Conservation (phyloP, 2,329 filamentous ascomycete genomes). For the Pseudohalonectria lignicola region DNA sequence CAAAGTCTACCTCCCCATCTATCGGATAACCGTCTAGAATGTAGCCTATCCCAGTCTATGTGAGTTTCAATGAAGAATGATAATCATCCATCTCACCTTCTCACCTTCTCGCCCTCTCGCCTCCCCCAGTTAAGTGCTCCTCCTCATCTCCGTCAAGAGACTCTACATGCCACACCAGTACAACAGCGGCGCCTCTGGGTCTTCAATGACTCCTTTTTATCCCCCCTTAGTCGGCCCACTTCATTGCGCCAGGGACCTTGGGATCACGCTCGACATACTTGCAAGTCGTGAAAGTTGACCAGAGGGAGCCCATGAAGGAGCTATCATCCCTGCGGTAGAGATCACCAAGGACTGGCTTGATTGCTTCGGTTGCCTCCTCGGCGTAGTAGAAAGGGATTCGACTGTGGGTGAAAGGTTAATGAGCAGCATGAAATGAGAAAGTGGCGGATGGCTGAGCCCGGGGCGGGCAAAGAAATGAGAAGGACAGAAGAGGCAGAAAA, state of each 20-base stretch:
- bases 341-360: conserved; percentile 42
- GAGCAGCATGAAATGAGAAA: not conserved
- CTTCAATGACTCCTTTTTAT: no score
- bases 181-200: no score
- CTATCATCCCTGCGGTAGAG: conserved; percentile 36
- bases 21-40: no score
- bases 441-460: not conserved
- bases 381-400: conserved; percentile 51
- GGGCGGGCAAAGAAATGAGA: not conserved
- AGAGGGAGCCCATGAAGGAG: conserved; percentile 32
- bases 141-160: no score
- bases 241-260: conserved; percentile 20
- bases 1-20: no score
- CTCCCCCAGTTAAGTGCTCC: no score
- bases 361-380: conserved; percentile 45
- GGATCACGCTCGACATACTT: conserved; percentile 33
- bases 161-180: no score
- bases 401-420: conserved; percentile 10
- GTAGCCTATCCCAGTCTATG: no score
- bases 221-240: conserved; percentile 22
- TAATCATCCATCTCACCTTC: no score
- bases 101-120: no score
- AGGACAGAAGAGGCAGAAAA: not conserved
- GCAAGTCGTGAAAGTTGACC: conserved; percentile 32
- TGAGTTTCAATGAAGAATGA: no score